Evolutionary conservation across 352 stramenopile genomes (phyloP).

Genomic region (Phytopythium chamaehyphon): DNA sequence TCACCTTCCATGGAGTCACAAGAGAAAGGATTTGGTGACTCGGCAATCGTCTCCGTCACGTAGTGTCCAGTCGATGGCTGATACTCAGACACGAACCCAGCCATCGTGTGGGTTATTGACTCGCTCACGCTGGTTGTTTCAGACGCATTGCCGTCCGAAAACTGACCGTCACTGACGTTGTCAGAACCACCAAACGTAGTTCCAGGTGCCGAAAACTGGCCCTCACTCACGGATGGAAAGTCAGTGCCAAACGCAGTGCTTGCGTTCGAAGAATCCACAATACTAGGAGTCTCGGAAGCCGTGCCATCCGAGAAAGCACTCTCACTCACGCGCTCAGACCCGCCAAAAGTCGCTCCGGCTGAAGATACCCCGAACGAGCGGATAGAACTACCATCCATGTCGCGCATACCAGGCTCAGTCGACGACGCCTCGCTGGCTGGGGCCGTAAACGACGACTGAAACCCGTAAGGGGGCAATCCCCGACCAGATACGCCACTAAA

Average conservation of each 20-base stretch:
- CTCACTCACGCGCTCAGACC: constrained; percentile 64
- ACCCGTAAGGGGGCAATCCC: constrained; percentile 10
- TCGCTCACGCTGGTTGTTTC: constrained; percentile 53
- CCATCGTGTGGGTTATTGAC: constrained; percentile 31
- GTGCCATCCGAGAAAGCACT: constrained; percentile 61
- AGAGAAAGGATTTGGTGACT: constrained; percentile 1
- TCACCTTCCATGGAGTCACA: constrained; percentile 3
- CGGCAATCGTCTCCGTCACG: constrained; percentile 20
- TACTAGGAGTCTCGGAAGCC: constrained; percentile 65
- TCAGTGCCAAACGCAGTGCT: constrained; percentile 76
- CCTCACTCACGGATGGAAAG: constrained; percentile 71
- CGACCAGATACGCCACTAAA: constrained; percentile 5
- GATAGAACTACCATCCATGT: constrained; percentile 50
- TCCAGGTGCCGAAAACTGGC: constrained; percentile 55
- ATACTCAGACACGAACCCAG: constrained; percentile 32
- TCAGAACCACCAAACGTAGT: constrained; percentile 58
- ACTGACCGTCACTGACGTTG: constrained; percentile 47
- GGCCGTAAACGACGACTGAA: constrained; percentile 36
- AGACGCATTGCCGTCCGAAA: constrained; percentile 57
- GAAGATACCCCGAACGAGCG: constrained; percentile 71
- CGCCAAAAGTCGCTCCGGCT: constrained; percentile 72
- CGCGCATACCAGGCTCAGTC: constrained; percentile 17
- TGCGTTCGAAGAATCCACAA: constrained; percentile 67
- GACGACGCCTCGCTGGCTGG: constrained; percentile 39
- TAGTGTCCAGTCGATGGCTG: constrained; percentile 29